Evolutionary conservation across 73 alveolate species (phyloP).

Genomic region (Paramecium octaurelia): DNA sequence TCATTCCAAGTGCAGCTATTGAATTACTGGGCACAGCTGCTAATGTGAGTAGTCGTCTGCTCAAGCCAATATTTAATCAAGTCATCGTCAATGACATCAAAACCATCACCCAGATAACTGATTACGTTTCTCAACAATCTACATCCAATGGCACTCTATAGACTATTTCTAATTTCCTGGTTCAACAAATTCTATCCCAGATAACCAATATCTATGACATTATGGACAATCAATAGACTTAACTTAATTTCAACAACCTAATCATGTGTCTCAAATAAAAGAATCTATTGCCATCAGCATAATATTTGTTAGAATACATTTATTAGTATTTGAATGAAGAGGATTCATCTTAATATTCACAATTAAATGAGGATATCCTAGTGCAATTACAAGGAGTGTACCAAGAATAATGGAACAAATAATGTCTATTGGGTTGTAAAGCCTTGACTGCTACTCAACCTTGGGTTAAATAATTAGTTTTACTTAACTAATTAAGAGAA

Average conservation of each 20-base stretch:
- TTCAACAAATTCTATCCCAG: neutral
- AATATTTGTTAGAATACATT: neutral
- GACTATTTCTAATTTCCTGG: neutral
- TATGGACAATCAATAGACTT: neutral
- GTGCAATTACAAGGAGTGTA: neutral
- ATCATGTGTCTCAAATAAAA: neutral
- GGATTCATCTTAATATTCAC: neutral
- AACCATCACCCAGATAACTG: neutral
- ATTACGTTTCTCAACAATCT: neutral
- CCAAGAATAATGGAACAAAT: slow-evolving; percentile 16
- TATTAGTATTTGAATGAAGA: neutral
- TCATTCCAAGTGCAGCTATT: slow-evolving; percentile 25
- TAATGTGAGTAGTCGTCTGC: neutral
- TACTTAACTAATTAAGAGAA: neutral
- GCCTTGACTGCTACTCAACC: neutral
- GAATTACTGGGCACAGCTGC: slow-evolving; percentile 51
- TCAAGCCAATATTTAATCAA: neutral
- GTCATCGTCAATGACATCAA: neutral
- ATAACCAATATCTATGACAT: neutral
- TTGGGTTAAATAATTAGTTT: neutral
- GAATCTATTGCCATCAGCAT: neutral
- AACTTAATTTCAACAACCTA: neutral
- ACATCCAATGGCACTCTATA: neutral
- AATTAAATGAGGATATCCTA: neutral
- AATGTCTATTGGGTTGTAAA: neutral